Base-by-base conservation (phyloP, 805 yeast genomes). In the Yueomyces sp. region DNA sequence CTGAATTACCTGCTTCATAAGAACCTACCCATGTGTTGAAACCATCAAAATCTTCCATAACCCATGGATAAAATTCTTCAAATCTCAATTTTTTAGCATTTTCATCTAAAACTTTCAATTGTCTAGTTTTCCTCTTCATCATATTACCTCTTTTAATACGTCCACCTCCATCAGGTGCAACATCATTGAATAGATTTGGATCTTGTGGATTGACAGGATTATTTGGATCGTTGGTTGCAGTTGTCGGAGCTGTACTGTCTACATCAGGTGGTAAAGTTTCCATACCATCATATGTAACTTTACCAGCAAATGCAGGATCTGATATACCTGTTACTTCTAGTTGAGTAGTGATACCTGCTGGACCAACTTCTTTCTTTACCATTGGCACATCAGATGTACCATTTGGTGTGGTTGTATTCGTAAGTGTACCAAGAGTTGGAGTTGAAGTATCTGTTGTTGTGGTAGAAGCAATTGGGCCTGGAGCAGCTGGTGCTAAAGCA, bases 21-120 rank as follows among this genome's bases (percentile, higher is more conserved):
- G 81, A 83, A 36, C 97, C 96, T 26, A 88, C 96, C 83, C 85
- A 92, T 0, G 94, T 90, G 58, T 92, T 90, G 47, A 76, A 73
- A 40, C 95, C 95, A 56, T 87, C 96, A 60, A 84, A 90, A 64
- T 92, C 98, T 65, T 92, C 98, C 71, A 92, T 68, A 19, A 92
- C 95, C 98, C 98, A 92, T 0, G 98, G 98, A 55, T 85, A 90
- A 60, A 81, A 85, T 64, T 92, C 98, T 65, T 92, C 98, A 59
- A 90, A 92, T 57, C 97, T 72, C 49, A 92, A 68, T 56, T 78
- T 81, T 49, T 90, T 74, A 47, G 85, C 88, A 6, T 76, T 76
- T 53, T 88, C 97, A 55, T 86, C 86, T 59, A 85, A 77, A 29
- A 81, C 74, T 52, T 74, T 79, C 26, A 86, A 76, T 61, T 88